A percentile compares a stretch with the other conserved stretches of the same genome.
phyloP scores from a whole-genome alignment of 176 grass and related monocot genomes.

The Oryza glumipatula region DNA sequence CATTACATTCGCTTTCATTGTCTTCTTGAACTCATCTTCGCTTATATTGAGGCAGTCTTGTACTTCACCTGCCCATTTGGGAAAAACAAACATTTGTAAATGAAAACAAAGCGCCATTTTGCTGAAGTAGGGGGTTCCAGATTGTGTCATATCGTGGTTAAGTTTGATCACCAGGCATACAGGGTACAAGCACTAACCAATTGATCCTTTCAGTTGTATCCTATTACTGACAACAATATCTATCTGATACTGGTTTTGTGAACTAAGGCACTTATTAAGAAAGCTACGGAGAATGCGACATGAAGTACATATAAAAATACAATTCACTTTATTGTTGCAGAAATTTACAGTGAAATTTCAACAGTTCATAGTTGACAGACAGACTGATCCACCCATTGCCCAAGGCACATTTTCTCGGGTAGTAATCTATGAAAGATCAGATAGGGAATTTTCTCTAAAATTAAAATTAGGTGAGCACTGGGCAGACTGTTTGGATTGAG shows the following conservation, averaged over 20 bases:
- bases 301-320: not conserved
- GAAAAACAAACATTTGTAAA: not conserved
- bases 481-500: not conserved
- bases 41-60: slow-evolving; percentile 66
- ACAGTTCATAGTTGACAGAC: not conserved
- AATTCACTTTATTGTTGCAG: not conserved
- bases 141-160: not conserved
- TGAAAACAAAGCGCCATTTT: not conserved
- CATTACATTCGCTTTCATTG: slow-evolving; percentile 65
- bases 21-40: slow-evolving; percentile 72
- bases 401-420: not conserved
- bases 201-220: not conserved
- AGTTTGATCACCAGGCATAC: not conserved
- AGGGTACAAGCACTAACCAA: no score
- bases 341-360: not conserved
- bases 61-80: slow-evolving; percentile 57
- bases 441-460: not conserved
- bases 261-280: not conserved
- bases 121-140: not conserved
- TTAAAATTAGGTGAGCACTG: not conserved
- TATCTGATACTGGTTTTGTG: not conserved
- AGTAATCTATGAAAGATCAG: not conserved
- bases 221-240: not conserved
- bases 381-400: not conserved
- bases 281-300: not conserved